Conservation (phyloP, 352 stramenopile species). For the Phytopythium litorale region DNA sequence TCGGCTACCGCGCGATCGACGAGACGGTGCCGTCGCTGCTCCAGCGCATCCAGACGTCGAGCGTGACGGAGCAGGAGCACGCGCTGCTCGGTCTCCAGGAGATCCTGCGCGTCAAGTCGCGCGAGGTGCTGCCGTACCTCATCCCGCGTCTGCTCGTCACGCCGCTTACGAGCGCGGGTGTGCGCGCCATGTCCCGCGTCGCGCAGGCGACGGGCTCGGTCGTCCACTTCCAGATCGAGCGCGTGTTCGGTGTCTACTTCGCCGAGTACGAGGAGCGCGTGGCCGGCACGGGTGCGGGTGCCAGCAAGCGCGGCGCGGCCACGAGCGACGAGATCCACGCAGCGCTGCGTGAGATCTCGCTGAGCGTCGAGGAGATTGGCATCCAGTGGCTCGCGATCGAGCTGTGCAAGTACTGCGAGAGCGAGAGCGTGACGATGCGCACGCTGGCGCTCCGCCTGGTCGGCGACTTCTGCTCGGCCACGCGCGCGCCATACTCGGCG, state of each 20-base stretch:
- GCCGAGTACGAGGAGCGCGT: conserved; percentile 58
- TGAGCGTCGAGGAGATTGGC: conserved; percentile 86
- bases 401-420: conserved; percentile 93
- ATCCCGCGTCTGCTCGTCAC: conserved; percentile 93
- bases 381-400: conserved; percentile 95
- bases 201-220: conserved; percentile 91
- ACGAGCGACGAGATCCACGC: conserved; percentile 52
- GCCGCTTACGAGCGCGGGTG: conserved; percentile 89
- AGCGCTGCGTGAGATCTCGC: conserved; percentile 66
- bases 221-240: conserved; percentile 95
- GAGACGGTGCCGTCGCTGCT: conserved; percentile 97
- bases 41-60: conserved; percentile 84
- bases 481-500: conserved; percentile 89
- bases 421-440: conserved; percentile 82
- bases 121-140: conserved; percentile 97
- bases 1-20: conserved; percentile 95
- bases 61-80: conserved; percentile 62
- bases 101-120: conserved; percentile 95
- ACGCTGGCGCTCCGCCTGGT: conserved; percentile 91
- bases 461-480: conserved; percentile 85
- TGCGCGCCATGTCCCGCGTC: conserved; percentile 91
- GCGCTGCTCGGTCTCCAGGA: conserved; percentile 97
- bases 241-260: conserved; percentile 90
- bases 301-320: conserved; percentile 35
- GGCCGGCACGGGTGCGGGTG: not conserved